phyloP scores from a whole-genome alignment of 352 stramenopile genomes.

The Thalassiosira oceanica region DNA sequence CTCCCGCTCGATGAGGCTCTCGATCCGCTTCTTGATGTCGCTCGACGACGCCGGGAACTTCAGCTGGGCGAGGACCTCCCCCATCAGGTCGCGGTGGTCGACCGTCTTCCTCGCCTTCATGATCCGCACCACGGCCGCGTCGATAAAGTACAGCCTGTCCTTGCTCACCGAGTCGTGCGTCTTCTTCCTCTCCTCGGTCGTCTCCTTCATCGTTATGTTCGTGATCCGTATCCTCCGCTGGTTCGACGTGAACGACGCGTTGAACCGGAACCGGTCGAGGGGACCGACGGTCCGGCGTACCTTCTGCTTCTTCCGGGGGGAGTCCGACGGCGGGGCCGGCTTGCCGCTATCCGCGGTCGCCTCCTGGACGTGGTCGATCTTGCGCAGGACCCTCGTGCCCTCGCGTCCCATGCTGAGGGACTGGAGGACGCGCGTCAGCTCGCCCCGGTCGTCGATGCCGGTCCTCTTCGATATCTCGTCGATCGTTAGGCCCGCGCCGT shows the following conservation, averaged over 20 bases:
- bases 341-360: constrained; percentile 13
- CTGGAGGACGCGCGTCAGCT: constrained; percentile 84
- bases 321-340: constrained; percentile 32
- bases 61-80: constrained; percentile 90
- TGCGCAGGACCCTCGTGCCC: constrained; percentile 70
- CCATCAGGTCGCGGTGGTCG: constrained; percentile 90
- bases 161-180: constrained; percentile 78
- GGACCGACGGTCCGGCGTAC: constrained; percentile 82
- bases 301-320: constrained; percentile 86
- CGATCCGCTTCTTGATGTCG: constrained; percentile 97
- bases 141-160: constrained; percentile 79
- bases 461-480: constrained; percentile 88
- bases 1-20: constrained; percentile 99
- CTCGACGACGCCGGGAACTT: constrained; percentile 91
- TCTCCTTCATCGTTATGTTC: constrained; percentile 84
- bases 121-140: constrained; percentile 95
- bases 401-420: constrained; percentile 70
- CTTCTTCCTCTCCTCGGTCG: constrained; percentile 70
- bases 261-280: constrained; percentile 91
- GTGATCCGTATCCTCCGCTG: constrained; percentile 83
- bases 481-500: constrained; percentile 67
- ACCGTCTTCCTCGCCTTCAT: constrained; percentile 99
- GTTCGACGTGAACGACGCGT: constrained; percentile 93
- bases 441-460: constrained; percentile 81
- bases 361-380: constrained; percentile 47